Conservation (phyloP, 192 early-diverging fungal genomes). For the Umbelopsis ramanniana region DNA sequence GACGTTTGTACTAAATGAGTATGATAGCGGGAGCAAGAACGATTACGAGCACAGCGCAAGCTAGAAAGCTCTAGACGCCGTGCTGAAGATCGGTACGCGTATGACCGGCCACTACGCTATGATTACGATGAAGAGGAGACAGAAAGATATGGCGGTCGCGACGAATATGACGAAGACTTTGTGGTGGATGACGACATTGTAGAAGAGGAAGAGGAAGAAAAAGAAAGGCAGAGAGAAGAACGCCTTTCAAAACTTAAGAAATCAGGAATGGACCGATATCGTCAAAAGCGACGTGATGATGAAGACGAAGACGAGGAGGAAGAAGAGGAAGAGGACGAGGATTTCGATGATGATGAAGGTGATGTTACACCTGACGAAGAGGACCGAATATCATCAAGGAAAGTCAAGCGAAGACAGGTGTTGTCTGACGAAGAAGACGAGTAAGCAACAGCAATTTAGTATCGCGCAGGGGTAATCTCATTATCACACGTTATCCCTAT, state of each 20-base stretch:
- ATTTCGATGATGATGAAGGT: conserved; percentile 33
- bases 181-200: conserved; percentile 61
- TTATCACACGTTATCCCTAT: conserved; percentile 15
- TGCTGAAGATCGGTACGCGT: conserved; percentile 29
- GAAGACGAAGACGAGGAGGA: conserved; percentile 44
- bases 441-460: background rate
- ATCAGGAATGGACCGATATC: conserved; percentile 34
- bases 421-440: conserved; percentile 41
- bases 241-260: conserved; percentile 34
- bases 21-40: conserved; percentile 58
- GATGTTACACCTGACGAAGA: conserved; percentile 38
- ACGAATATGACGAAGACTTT: conserved; percentile 55
- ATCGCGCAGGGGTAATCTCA: conserved; percentile 1
- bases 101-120: conserved; percentile 39
- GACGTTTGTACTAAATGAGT: conserved; percentile 23
- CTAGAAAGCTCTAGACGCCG: conserved; percentile 48
- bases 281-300: conserved; percentile 14
- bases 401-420: conserved; percentile 31
- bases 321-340: conserved; percentile 27
- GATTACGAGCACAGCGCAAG: conserved; percentile 56
- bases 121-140: conserved; percentile 49
- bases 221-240: conserved; percentile 41
- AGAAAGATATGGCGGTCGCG: conserved; percentile 13
- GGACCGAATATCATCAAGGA: conserved; percentile 24
- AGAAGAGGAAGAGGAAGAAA: conserved; percentile 43